These are phyloP conservation scores for Cochlearia excelsa DNA, from an alignment of 345 rosid species.

Conservation along the genomic window DNA sequence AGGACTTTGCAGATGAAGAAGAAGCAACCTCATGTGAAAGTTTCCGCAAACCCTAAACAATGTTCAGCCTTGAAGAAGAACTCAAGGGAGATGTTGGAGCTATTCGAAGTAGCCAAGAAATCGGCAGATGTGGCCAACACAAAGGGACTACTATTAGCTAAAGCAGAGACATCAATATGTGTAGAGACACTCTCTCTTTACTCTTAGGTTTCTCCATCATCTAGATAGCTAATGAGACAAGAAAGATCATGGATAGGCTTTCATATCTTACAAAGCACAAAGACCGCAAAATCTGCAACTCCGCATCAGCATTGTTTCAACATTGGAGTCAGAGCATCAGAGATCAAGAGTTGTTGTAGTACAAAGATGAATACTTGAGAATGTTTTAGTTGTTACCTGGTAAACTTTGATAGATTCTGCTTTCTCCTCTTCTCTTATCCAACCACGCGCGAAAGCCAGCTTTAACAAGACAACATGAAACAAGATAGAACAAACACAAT, in stretches of 20 bases:
- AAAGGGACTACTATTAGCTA: background rate
- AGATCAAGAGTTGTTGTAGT: background rate
- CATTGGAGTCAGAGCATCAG: conserved; percentile 7
- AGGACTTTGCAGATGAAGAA: background rate
- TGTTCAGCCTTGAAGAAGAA: conserved; percentile 6
- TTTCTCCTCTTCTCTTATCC: too few relatives aligned
- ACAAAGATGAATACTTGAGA: too few relatives aligned
- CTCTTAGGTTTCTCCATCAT: background rate
- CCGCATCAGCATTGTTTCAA: background rate
- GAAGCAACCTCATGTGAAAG: background rate
- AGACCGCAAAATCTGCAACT: background rate
- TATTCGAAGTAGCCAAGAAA: conserved; percentile 10
- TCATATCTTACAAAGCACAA: conserved; percentile 14
- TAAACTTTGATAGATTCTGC: too few relatives aligned
- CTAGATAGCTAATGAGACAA: background rate
- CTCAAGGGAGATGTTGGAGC: background rate
- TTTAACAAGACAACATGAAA: too few relatives aligned
- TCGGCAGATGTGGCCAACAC: conserved; percentile 3
- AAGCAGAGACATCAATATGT: conserved; percentile 1
- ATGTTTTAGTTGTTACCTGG: too few relatives aligned
- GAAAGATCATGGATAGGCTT: background rate
- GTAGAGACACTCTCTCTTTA: conserved; percentile 5
- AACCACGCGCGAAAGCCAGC: too few relatives aligned
- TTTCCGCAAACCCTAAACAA: background rate
- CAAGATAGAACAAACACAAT: too few relatives aligned